Base-by-base conservation (phyloP, 164 flowering plant species). In the Aristolochia contorta region DNA sequence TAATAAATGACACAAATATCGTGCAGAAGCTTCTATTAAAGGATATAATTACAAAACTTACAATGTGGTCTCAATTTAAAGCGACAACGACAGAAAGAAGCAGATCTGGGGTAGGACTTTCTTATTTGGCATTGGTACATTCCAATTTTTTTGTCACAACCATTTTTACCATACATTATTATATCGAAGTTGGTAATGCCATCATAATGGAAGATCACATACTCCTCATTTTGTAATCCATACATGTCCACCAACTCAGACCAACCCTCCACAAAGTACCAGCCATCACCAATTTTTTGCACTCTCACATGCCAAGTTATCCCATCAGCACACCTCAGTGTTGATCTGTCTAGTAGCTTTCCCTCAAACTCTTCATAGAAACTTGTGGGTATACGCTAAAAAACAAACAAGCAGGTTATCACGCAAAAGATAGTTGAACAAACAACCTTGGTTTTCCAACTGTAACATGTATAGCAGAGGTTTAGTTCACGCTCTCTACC, bases 321-420 rank as follows among this genome's bases (percentile, higher is more conserved):
- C 10, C 53, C 53, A 49, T 18, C 22, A 4, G 53, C 20, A 16
- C 53, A 49, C 53, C 22, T 49, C n/a, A 49, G 22, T 18, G n/a
- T 49, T 18, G 22, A 18, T 18, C 14, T 49, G 22, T 16, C n/a
- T 5, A 18, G 53, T 16, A 49, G 4, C 53, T 49, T 20, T 13
- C 53, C 53, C 19, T 20, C 53, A 49, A 49, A 49, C 6, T 20
- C 14, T 18, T 49, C n/a, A 5, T 49, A 18, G 15, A 49, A 49
- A 16, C 4, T 20, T 18, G 53, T 18, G 4, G 53, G 53, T 49
- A 49, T 49, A 1, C 53, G 8, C 53, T 49, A 16, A 6, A 49
- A 49, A 49, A 49, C 22, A 49, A 49, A 37, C 5, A 41, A 56
- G 8, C 16, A 15, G 53, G 61, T 58, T 37, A 58, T 45, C 61